Percentiles rank a stretch among this genome's conserved stretches.
Conservation (phyloP, 441 rosid species). For the Breynia disticha region DNA sequence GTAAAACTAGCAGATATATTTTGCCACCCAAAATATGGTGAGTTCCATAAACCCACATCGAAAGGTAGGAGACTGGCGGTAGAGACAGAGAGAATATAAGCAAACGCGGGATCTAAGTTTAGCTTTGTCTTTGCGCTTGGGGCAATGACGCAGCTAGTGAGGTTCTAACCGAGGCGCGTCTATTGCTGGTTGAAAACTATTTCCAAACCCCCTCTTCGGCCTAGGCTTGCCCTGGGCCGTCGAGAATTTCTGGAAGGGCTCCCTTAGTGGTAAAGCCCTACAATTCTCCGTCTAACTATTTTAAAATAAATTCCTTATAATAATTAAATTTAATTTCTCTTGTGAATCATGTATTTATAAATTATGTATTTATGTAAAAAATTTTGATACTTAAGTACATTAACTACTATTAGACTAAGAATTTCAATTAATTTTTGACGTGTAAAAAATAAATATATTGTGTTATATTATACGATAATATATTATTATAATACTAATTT, state of each 20-base stretch:
- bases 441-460: too few species aligned
- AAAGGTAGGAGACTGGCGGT: background rate
- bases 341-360: too few species aligned
- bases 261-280: conserved; percentile 22
- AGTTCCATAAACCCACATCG: too few species aligned
- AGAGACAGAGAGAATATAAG: background rate
- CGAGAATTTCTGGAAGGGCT: conserved; percentile 67
- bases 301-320: too few species aligned
- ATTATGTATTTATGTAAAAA: too few species aligned
- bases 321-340: too few species aligned
- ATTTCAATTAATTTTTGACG: too few species aligned
- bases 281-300: conserved; percentile 2
- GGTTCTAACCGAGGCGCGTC: conserved; percentile 43
- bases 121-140: conserved; percentile 69
- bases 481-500: too few species aligned
- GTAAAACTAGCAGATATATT: background rate
- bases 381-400: too few species aligned
- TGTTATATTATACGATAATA: too few species aligned
- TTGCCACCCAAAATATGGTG: background rate
- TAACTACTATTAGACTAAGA: too few species aligned
- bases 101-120: background rate
- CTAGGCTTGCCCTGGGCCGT: conserved; percentile 20
- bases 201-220: conserved; percentile 59
- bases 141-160: conserved; percentile 96
- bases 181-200: conserved; percentile 84